Evolutionary conservation across 2,329 filamentous ascomycete genomes (phyloP).

Genomic region (Arthrobotrys musiformis): DNA sequence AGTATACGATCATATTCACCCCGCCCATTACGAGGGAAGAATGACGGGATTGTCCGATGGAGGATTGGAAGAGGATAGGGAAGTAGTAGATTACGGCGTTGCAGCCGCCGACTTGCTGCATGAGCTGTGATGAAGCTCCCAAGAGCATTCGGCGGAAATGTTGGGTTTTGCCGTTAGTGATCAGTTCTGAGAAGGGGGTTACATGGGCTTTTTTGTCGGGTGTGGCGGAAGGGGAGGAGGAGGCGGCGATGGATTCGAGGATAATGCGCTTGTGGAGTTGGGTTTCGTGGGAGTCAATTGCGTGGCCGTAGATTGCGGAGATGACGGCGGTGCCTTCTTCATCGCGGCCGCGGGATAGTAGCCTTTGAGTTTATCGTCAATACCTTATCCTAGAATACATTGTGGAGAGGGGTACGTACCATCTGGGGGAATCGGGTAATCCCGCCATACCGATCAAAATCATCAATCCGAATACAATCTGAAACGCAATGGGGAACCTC

Average conservation of each 20-base stretch:
- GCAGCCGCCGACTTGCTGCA: slow-evolving; percentile 72
- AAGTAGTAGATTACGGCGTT: slow-evolving; percentile 63
- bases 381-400: slow-evolving; percentile 55
- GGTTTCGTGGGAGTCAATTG: slow-evolving; percentile 69
- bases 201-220: slow-evolving; percentile 58
- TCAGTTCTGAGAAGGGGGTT: slow-evolving; percentile 66
- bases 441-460: slow-evolving; percentile 67
- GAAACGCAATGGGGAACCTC: slow-evolving; percentile 72
- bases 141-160: slow-evolving; percentile 74
- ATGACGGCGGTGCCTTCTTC: slow-evolving; percentile 67
- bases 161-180: slow-evolving; percentile 73
- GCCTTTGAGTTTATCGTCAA: slow-evolving; percentile 59
- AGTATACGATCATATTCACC: slow-evolving; percentile 70
- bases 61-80: slow-evolving; percentile 60
- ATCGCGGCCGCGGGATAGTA: slow-evolving; percentile 65
- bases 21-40: slow-evolving; percentile 65
- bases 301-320: slow-evolving; percentile 65
- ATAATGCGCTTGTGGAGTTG: slow-evolving; percentile 73
- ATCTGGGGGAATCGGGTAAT: slow-evolving; percentile 67
- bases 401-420: slow-evolving; percentile 63
- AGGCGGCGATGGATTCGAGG: slow-evolving; percentile 74
- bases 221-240: slow-evolving; percentile 62
- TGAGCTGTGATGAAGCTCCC: slow-evolving; percentile 70
- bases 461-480: slow-evolving; percentile 70
- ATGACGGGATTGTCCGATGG: slow-evolving; percentile 64